These are phyloP conservation scores for Copromyces sp. DNA, from an alignment of 495 filamentous ascomycete species.

Conservation along the genomic window DNA sequence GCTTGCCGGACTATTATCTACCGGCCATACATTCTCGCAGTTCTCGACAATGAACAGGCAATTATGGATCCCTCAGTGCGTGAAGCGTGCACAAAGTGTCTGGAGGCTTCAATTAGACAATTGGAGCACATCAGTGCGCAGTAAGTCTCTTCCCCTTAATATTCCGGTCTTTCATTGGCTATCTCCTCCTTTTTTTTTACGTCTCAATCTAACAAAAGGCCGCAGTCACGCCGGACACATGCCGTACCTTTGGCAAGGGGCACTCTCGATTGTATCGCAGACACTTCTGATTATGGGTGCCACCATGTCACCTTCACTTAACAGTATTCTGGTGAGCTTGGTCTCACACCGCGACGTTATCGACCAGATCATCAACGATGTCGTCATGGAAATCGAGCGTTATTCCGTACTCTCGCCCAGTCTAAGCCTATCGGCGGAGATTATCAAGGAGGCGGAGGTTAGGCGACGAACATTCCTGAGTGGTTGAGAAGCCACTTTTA, in stretches of 20 bases:
- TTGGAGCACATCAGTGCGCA: constrained; percentile 70
- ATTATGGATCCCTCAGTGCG: constrained; percentile 57
- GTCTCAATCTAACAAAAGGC: constrained; percentile 33
- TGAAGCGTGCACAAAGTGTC: constrained; percentile 67
- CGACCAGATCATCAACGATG: constrained; percentile 64
- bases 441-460: constrained; percentile 67
- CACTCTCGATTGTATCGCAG: constrained; percentile 71
- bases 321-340: constrained; percentile 52
- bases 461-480: constrained; percentile 47
- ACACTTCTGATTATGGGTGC: constrained; percentile 73
- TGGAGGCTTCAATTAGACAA: constrained; percentile 73
- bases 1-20: constrained; percentile 80
- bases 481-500: constrained; percentile 20
- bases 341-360: constrained; percentile 46
- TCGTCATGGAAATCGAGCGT: constrained; percentile 60
- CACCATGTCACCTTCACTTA: constrained; percentile 67
- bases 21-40: constrained; percentile 70
- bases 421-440: constrained; percentile 60
- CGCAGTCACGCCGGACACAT: constrained; percentile 69
- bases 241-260: constrained; percentile 81
- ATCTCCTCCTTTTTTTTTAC: constrained; percentile 9
- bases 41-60: constrained; percentile 66
- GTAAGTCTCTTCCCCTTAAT: constrained; percentile 34
- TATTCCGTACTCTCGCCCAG: constrained; percentile 68
- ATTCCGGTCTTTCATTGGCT: constrained; percentile 7